Evolutionary conservation across 768 basidiomycete species (phyloP), one percentile per base, ranked within the genome.

Genomic region (Stropharia rugosoannulata): DNA sequence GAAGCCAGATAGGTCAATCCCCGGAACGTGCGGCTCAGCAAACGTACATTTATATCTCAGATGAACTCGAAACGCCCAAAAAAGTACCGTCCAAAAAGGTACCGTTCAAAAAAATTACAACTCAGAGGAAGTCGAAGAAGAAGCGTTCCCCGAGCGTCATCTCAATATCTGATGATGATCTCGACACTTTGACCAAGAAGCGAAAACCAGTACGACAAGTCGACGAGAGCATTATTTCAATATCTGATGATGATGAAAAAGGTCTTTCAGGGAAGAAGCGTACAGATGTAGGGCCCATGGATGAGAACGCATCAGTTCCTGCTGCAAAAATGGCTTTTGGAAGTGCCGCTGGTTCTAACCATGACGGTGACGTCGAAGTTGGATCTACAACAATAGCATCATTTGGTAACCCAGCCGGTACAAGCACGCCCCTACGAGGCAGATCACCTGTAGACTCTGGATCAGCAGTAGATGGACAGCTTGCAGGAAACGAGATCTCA

Each of bases 91-190:
- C 22, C 22, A 4, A 22, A 22, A 22, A 4, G 4, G 22, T 22
- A 4, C 22, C 22, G 22, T 22, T 22, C 22, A 22, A 22, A 22
- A 22, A 22, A 4, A 2, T 22, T 22, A 10, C 41, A 40, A 6
- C 29, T 27, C 13, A 8, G n/a, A 22, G 15, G 16, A 29, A 15
- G 22, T 13, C 9, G 12, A 25, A 25, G 49, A 38, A 43, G 19
- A 51, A 36, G 25, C 51, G 51, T 13, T 27, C 59, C 3, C 49
- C 52, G 7, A 58, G 57, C 36, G 29, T 61, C 13, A 58, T 61
- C 16, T 37, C 9, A 5, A 61, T 61, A 2, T 61, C 60, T 16
- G 58, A 56, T 22, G 58, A 59, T 35, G 60, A 58, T 18, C 49
- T 46, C 11, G 46, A 48, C 27, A 36, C 32, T 32, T 29, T 7